phyloP scores from a whole-genome alignment of 2,329 filamentous ascomycete species.

The Diaporthe sp. region DNA sequence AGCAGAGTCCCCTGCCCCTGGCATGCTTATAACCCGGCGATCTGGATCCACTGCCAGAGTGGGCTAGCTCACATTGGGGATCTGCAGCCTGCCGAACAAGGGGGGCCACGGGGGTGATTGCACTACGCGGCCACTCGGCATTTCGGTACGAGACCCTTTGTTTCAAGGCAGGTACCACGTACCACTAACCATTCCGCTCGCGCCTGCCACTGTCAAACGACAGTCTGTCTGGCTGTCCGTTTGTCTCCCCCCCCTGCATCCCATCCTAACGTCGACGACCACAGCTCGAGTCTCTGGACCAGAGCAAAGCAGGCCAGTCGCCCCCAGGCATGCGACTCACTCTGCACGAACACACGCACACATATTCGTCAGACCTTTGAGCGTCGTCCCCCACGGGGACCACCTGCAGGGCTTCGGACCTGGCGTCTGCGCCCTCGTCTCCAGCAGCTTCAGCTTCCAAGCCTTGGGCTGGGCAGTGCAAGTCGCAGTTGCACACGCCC shows the following conservation, averaged over 20 bases:
- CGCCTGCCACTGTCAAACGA: slow-evolving; percentile 11
- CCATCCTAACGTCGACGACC: slow-evolving; percentile 4
- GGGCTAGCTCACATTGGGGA: slow-evolving; percentile 22
- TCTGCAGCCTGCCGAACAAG: slow-evolving; percentile 28
- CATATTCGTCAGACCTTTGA: not conserved
- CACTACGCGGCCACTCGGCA: slow-evolving; percentile 18
- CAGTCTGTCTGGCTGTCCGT: slow-evolving; percentile 2
- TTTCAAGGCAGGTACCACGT: slow-evolving; percentile 25
- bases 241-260: slow-evolving; percentile 2
- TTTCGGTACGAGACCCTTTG: slow-evolving; percentile 31
- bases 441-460: slow-evolving; percentile 25
- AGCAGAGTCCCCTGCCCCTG: slow-evolving; percentile 25
- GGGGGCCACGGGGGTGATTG: slow-evolving; percentile 11
- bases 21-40: slow-evolving; percentile 12
- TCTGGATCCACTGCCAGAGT: not conserved
- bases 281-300: slow-evolving; percentile 13
- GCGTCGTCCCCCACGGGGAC: not conserved
- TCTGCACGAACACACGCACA: not conserved
- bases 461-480: slow-evolving; percentile 16
- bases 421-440: slow-evolving; percentile 18
- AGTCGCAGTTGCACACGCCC: slow-evolving; percentile 3
- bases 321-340: not conserved
- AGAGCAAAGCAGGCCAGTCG: not conserved
- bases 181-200: slow-evolving; percentile 7
- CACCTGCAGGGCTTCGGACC: slow-evolving; percentile 21